Evolutionary conservation across 148 eudicot species (phyloP).

Genomic region (Simmondsia chinensis): DNA sequence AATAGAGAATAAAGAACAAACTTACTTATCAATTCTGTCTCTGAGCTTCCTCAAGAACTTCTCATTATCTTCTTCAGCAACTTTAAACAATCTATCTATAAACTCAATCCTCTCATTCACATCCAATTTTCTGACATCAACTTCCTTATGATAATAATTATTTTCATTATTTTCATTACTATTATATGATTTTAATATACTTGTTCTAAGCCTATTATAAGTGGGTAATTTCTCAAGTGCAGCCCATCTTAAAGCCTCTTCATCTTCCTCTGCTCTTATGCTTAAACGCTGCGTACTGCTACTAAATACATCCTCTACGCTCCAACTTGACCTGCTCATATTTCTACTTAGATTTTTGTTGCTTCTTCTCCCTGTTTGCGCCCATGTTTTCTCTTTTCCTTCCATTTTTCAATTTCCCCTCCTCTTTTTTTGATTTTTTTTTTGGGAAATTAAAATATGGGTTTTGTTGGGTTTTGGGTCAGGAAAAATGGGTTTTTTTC

Average conservation of each 20-base stretch:
- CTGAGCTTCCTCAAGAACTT: conserved; percentile 64
- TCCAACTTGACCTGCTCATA: conserved; percentile 29
- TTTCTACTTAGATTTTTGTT: conserved; percentile 37
- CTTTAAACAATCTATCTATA: conserved; percentile 69
- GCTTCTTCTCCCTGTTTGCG: conserved; percentile 28
- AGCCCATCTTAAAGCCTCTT: conserved; percentile 89
- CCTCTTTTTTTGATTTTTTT: too few relatives aligned
- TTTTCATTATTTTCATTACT: conserved; percentile 13
- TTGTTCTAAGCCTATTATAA: conserved; percentile 67
- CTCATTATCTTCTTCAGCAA: conserved; percentile 90
- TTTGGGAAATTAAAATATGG: too few relatives aligned
- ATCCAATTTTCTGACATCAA: conserved; percentile 75
- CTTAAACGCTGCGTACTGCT: conserved; percentile 29
- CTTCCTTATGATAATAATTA: conserved; percentile 42
- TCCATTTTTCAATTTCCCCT: too few relatives aligned
- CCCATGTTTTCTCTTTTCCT: conserved; percentile 20
- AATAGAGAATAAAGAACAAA: conserved; percentile 1
- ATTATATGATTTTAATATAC: conserved; percentile 49
- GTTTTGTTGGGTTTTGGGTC: too few relatives aligned
- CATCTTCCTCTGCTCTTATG: conserved; percentile 66
- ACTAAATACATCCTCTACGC: conserved; percentile 49
- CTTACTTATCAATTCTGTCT: conserved; percentile 77
- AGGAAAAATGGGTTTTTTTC: too few relatives aligned
- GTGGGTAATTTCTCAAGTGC: conserved; percentile 86
- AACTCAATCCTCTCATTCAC: conserved; percentile 44